Conservation (phyloP, 1,139 yeast genomes). For the Pichia sp. region DNA sequence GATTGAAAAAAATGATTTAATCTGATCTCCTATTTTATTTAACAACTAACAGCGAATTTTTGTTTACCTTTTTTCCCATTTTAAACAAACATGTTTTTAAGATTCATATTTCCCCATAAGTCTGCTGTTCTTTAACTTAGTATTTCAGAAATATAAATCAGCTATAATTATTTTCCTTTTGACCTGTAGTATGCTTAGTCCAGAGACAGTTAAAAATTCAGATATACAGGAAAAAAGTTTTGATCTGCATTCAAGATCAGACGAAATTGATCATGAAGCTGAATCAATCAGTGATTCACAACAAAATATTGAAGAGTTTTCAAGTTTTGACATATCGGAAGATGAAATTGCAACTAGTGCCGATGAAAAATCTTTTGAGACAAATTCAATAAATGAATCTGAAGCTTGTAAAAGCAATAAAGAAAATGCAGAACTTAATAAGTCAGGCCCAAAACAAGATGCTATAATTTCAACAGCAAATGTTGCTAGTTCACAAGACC, state of each 20-base stretch:
- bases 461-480: neutral
- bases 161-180: neutral
- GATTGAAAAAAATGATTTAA: too few species aligned
- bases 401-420: neutral
- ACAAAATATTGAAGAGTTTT: constrained; percentile 15
- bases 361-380: neutral
- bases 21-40: too few species aligned
- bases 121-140: too few species aligned
- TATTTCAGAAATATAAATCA: too few species aligned
- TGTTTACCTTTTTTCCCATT: constrained; percentile 2
- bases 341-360: neutral
- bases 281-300: neutral
- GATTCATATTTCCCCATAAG: too few species aligned
- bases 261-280: too few species aligned
- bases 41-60: neutral
- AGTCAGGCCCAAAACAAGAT: neutral
- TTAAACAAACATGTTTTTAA: neutral
- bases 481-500: too few species aligned
- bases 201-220: too few species aligned
- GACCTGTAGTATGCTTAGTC: too few species aligned
- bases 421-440: neutral
- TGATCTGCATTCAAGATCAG: too few species aligned
- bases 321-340: constrained; percentile 18
- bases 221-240: too few species aligned
- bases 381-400: too few species aligned